Conservation (phyloP, 129 eudicot species). For the Smallanthus sonchifolius region DNA sequence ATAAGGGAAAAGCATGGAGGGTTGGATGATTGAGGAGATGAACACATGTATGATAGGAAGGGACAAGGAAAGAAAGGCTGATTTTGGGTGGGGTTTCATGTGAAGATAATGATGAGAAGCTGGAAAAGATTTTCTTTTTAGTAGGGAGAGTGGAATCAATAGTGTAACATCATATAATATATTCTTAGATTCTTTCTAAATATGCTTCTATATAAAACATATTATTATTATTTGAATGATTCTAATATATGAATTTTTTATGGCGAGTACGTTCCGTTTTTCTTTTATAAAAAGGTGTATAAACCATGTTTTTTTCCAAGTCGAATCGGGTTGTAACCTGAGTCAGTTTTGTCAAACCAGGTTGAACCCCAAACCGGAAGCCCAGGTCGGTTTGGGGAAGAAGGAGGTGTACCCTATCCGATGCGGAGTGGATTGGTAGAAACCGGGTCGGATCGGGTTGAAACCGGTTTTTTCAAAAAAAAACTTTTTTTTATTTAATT, state of each 20-base stretch:
- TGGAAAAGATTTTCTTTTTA: constrained; percentile 23
- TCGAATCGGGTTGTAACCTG: too few species aligned
- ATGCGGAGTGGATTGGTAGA: too few species aligned
- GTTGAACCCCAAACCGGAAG: too few species aligned
- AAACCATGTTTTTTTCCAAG: too few species aligned
- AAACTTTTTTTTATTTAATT: too few species aligned
- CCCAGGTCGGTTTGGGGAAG: too few species aligned
- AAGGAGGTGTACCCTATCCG: too few species aligned
- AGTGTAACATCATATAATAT: constrained; percentile 4
- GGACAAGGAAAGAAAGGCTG: constrained; percentile 20
- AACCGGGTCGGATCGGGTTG: too few species aligned
- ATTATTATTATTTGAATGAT: background rate
- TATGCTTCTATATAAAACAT: constrained; percentile 1
- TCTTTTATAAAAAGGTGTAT: too few species aligned
- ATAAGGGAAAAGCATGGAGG: background rate
- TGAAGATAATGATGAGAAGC: constrained; percentile 28
- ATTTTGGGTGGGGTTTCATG: constrained; percentile 26
- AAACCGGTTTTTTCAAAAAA: too few species aligned
- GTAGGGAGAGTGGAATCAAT: constrained; percentile 30
- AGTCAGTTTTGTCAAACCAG: too few species aligned
- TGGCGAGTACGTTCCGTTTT: background rate
- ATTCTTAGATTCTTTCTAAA: constrained; percentile 12
- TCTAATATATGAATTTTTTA: background rate
- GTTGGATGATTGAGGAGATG: constrained; percentile 13
- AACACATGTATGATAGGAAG: constrained; percentile 29